A percentile compares a stretch with the other conserved stretches of the same genome.
Conservation (phyloP, 352 stramenopile genomes). For the Pythium dissimile region DNA sequence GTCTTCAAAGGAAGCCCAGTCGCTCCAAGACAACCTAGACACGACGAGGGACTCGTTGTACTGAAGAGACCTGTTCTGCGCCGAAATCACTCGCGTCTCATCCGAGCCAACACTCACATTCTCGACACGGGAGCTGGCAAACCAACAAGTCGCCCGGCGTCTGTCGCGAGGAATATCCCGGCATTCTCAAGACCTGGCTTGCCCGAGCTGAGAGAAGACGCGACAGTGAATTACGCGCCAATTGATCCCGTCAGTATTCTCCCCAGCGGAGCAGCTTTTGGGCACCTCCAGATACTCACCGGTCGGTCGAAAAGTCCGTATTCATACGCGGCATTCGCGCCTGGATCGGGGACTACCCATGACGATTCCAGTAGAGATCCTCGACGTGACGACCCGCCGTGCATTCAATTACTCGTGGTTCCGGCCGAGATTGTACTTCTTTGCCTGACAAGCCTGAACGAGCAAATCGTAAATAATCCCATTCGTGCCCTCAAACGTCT, state of each 20-base stretch:
- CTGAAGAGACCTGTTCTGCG: constrained; percentile 21
- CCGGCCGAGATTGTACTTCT: constrained; percentile 26
- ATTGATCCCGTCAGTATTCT: constrained; percentile 38
- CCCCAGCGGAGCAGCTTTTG: constrained; percentile 31
- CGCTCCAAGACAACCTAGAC: not conserved
- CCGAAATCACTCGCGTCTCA: constrained; percentile 32
- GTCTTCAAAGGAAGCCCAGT: constrained; percentile 30
- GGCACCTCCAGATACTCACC: constrained; percentile 40
- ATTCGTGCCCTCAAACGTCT: constrained; percentile 32
- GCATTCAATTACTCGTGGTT: constrained; percentile 28
- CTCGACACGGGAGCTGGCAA: constrained; percentile 12
- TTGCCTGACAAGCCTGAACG: constrained; percentile 28
- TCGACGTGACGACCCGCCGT: not conserved
- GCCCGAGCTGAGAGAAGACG: not conserved
- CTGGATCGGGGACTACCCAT: not conserved
- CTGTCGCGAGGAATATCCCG: not conserved
- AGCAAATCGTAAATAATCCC: constrained; percentile 40
- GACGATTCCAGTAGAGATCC: not conserved
- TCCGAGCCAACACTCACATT: constrained; percentile 22
- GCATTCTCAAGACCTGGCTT: not conserved
- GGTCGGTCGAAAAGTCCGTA: constrained; percentile 30
- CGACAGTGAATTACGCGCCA: not conserved
- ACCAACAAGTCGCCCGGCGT: constrained; percentile 6
- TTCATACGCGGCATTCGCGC: constrained; percentile 34
- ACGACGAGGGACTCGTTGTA: not conserved